These are phyloP conservation scores for Craspedostauros australis DNA, from an alignment of 108 stramenopile species.

Conservation along the genomic window DNA sequence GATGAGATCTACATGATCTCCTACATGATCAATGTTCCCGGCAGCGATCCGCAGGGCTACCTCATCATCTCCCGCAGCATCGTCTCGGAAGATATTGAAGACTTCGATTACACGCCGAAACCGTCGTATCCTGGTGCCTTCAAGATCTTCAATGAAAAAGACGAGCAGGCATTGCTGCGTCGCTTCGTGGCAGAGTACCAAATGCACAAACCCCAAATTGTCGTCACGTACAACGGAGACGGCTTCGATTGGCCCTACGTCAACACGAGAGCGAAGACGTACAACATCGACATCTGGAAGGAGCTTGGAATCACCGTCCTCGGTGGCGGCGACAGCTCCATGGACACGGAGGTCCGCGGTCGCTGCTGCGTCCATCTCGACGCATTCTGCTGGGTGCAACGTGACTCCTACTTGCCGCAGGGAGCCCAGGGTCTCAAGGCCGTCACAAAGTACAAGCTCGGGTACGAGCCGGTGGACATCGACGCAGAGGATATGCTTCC, in stretches of 20 bases:
- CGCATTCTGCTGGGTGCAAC: constrained; percentile 97
- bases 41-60: constrained; percentile 71
- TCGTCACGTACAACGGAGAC: constrained; percentile 99
- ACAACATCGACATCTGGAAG: constrained; percentile 85
- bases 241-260: constrained; percentile 99
- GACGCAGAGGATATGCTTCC: constrained; percentile 99
- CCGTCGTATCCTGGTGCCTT: constrained; percentile 96
- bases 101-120: constrained; percentile 99
- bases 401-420: constrained; percentile 98
- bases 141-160: constrained; percentile 86
- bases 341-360: constrained; percentile 62
- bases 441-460: constrained; percentile 97
- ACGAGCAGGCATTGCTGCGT: constrained; percentile 76
- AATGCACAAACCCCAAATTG: constrained; percentile 85
- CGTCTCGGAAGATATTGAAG: constrained; percentile 87
- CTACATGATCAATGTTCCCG: constrained; percentile 86
- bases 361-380: constrained; percentile 90
- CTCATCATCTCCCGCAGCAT: constrained; percentile 85
- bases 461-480: constrained; percentile 98
- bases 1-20: constrained; percentile 99
- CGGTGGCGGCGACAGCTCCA: constrained; percentile 35
- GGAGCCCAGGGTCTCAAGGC: constrained; percentile 98
- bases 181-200: constrained; percentile 86
- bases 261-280: constrained; percentile 66
- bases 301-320: constrained; percentile 78